phyloP scores from a whole-genome alignment of 2,329 filamentous ascomycete species.

The Zalaria obscura region DNA sequence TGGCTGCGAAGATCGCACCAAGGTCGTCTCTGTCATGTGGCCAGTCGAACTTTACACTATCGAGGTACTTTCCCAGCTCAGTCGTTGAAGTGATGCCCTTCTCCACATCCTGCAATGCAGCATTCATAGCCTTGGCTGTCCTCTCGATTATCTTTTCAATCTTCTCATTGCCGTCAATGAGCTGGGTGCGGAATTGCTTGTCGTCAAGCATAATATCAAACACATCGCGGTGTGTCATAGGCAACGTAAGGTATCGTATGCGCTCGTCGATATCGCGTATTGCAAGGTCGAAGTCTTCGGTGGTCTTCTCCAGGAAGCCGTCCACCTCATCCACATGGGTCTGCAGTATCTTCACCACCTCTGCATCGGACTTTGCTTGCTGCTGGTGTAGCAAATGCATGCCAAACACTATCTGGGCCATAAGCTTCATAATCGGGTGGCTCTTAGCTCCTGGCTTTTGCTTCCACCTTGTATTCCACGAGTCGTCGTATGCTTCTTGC shows the following conservation, averaged over 20 bases:
- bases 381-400: conserved; percentile 75
- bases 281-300: conserved; percentile 72
- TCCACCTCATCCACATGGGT: conserved; percentile 90
- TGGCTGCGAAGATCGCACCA: conserved; percentile 66
- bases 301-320: conserved; percentile 71
- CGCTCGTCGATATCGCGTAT: conserved; percentile 66
- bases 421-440: conserved; percentile 79
- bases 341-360: conserved; percentile 81
- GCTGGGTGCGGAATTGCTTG: conserved; percentile 63
- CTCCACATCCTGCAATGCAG: conserved; percentile 63
- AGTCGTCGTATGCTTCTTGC: conserved; percentile 51
- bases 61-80: conserved; percentile 64
- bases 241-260: conserved; percentile 65
- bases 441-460: conserved; percentile 61
- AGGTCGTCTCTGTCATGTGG: conserved; percentile 46
- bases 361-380: conserved; percentile 74
- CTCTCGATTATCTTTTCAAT: conserved; percentile 81
- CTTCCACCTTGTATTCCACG: conserved; percentile 63
- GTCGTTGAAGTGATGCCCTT: conserved; percentile 64
- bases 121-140: conserved; percentile 61
- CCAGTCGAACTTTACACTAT: conserved; percentile 46
- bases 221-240: conserved; percentile 65
- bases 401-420: conserved; percentile 87
- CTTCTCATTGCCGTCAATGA: conserved; percentile 75
- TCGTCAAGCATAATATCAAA: conserved; percentile 86